Evolutionary conservation across 305 asterid genomes (phyloP).

Genomic region (Solanum hybrid): DNA sequence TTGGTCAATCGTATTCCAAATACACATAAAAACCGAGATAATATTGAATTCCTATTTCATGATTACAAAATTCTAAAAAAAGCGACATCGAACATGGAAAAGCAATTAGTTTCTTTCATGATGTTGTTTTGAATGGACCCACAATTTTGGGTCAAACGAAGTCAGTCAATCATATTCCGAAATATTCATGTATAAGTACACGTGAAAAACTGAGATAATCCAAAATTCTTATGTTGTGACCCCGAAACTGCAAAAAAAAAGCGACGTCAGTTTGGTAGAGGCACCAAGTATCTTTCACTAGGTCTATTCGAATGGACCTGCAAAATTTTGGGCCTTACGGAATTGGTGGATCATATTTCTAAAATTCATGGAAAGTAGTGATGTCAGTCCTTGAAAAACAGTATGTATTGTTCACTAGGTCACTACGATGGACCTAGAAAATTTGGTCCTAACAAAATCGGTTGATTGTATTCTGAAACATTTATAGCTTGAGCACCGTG

Average conservation of each 20-base stretch:
- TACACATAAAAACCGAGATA: no score
- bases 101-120: background rate
- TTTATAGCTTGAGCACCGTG: background rate
- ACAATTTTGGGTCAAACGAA: background rate
- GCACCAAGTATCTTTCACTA: background rate
- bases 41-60: background rate
- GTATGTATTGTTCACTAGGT: background rate
- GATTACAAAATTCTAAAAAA: background rate
- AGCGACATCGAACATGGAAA: background rate
- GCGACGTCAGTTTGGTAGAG: background rate
- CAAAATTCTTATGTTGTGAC: background rate
- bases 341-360: background rate
- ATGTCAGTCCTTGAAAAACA: background rate
- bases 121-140: background rate
- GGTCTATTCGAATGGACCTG: background rate
- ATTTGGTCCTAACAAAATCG: background rate
- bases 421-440: background rate
- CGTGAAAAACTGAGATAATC: background rate
- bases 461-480: background rate
- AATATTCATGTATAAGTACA: background rate
- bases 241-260: background rate
- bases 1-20: background rate
- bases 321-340: background rate
- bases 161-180: background rate
- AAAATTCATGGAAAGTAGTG: background rate